Conservation (phyloP, 2,329 filamentous ascomycete species). For the Teratosphaeria zuluensis region DNA sequence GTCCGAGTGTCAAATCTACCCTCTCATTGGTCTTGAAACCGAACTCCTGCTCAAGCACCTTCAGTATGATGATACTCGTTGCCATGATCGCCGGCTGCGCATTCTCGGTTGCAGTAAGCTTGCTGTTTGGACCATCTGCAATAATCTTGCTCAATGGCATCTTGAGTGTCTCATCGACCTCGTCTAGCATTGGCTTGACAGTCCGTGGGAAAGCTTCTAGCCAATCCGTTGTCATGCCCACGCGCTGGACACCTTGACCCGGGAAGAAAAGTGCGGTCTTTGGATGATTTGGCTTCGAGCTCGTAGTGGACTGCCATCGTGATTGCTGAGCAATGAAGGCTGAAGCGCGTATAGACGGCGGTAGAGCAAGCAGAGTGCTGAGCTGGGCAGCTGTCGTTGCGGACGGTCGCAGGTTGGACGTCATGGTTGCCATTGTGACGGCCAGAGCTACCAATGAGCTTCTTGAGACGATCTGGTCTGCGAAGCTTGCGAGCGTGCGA, state of each 20-base stretch:
- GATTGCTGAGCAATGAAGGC: slow-evolving; percentile 12
- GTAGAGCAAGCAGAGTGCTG: slow-evolving; percentile 15
- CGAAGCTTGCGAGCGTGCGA: background rate
- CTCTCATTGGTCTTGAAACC: slow-evolving; percentile 60
- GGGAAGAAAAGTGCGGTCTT: slow-evolving; percentile 31
- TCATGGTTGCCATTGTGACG: background rate
- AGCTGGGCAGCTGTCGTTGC: background rate
- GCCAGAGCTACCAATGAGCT: background rate
- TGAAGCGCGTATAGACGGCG: slow-evolving; percentile 17
- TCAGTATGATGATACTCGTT: slow-evolving; percentile 79
- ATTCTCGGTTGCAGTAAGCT: slow-evolving; percentile 72
- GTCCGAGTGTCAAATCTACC: slow-evolving; percentile 76
- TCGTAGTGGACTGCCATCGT: slow-evolving; percentile 16
- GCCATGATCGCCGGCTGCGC: slow-evolving; percentile 96
- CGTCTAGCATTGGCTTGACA: slow-evolving; percentile 65
- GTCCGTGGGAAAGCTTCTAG: slow-evolving; percentile 74
- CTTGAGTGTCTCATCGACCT: slow-evolving; percentile 71
- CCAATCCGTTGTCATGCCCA: slow-evolving; percentile 52
- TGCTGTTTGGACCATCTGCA: slow-evolving; percentile 64
- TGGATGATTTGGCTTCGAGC: slow-evolving; percentile 13
- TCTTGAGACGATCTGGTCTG: background rate
- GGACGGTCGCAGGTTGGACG: background rate
- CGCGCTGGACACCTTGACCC: slow-evolving; percentile 28
- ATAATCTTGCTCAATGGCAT: slow-evolving; percentile 70
- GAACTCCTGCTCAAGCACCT: slow-evolving; percentile 78